Percentiles rank a stretch among this genome's conserved stretches.
Conservation (phyloP, 2,329 filamentous ascomycete species). For the Fusarium beomiforme region DNA sequence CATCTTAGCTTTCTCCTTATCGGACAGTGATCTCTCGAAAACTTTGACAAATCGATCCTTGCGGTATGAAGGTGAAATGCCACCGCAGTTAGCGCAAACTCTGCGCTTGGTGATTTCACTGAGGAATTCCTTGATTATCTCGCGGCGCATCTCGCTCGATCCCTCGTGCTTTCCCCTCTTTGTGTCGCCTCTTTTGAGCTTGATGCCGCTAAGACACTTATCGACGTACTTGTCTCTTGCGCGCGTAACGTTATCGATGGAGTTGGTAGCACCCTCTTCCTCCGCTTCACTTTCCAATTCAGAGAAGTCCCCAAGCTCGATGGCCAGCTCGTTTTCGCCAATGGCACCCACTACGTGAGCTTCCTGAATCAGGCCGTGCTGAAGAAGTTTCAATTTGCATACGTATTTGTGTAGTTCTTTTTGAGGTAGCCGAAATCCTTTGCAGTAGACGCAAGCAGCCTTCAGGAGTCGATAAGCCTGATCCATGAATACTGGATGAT, state of each 20-base stretch:
- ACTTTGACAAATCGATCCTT: slow-evolving; percentile 95
- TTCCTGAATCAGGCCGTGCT: slow-evolving; percentile 82
- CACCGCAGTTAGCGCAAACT: slow-evolving; percentile 73
- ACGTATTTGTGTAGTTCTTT: slow-evolving; percentile 80
- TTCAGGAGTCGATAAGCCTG: slow-evolving; percentile 86
- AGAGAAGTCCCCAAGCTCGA: slow-evolving; percentile 45
- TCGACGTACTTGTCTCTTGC: slow-evolving; percentile 75
- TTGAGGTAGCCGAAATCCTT: slow-evolving; percentile 82
- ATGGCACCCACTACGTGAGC: slow-evolving; percentile 66
- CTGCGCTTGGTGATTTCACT: slow-evolving; percentile 74
- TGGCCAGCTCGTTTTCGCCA: slow-evolving; percentile 55
- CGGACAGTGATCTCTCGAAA: slow-evolving; percentile 81
- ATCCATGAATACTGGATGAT: slow-evolving; percentile 97
- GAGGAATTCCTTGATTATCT: slow-evolving; percentile 84
- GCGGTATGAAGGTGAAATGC: slow-evolving; percentile 83
- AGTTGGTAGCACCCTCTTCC: slow-evolving; percentile 65
- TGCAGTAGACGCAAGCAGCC: slow-evolving; percentile 91
- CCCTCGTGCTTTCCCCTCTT: slow-evolving; percentile 82
- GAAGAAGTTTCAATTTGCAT: slow-evolving; percentile 87
- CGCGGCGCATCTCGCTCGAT: slow-evolving; percentile 78
- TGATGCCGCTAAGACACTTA: slow-evolving; percentile 72
- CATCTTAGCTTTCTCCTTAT: slow-evolving; percentile 83
- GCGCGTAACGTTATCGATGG: slow-evolving; percentile 62
- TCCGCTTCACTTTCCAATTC: slow-evolving; percentile 68
- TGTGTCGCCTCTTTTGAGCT: slow-evolving; percentile 57